A percentile compares a stretch with the other conserved stretches of the same genome.
These are phyloP conservation scores for Verticillium nonalfalfae DNA, from an alignment of 2,329 filamentous ascomycete species.

Conservation along the genomic window DNA sequence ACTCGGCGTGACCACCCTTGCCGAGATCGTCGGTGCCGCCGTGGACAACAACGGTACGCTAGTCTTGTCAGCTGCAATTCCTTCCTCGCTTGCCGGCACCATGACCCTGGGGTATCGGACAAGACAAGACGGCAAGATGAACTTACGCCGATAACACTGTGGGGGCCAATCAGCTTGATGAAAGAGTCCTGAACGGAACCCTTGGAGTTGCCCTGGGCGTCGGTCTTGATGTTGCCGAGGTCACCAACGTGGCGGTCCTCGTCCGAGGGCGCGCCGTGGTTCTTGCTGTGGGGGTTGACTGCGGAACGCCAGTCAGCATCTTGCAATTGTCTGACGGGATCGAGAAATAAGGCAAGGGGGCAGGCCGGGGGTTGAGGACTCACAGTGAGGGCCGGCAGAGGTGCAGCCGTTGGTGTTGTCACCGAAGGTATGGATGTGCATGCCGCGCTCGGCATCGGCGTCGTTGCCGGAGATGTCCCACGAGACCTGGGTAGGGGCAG, in stretches of 20 bases:
- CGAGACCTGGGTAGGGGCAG: constrained; percentile 73
- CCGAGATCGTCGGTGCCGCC: constrained; percentile 94
- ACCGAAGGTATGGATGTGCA: constrained; percentile 98
- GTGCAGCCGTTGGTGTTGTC: constrained; percentile 99
- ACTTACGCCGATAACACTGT: constrained; percentile 88
- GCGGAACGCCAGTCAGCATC: background rate
- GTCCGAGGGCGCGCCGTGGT: constrained; percentile 82
- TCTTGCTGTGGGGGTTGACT: constrained; percentile 96
- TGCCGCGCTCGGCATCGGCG: constrained; percentile 90
- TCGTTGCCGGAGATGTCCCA: constrained; percentile 94
- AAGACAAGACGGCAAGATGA: background rate
- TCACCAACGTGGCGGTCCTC: constrained; percentile 90
- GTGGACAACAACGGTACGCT: constrained; percentile 95
- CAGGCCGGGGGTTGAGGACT: constrained; percentile 25
- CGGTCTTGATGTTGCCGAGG: constrained; percentile 94
- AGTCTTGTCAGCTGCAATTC: constrained; percentile 7
- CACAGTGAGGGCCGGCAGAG: constrained; percentile 95
- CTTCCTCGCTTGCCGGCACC: background rate
- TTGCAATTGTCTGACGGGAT: background rate
- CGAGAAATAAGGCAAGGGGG: background rate
- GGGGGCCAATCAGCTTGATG: constrained; percentile 91
- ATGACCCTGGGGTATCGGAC: background rate
- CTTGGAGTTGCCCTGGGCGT: constrained; percentile 83
- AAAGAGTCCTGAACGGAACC: constrained; percentile 74
- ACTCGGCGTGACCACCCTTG: constrained; percentile 86